Evolutionary conservation across 169 alveolate species (phyloP), one percentile per base, ranked within the genome.

Genomic region (Eimeria sp.): DNA sequence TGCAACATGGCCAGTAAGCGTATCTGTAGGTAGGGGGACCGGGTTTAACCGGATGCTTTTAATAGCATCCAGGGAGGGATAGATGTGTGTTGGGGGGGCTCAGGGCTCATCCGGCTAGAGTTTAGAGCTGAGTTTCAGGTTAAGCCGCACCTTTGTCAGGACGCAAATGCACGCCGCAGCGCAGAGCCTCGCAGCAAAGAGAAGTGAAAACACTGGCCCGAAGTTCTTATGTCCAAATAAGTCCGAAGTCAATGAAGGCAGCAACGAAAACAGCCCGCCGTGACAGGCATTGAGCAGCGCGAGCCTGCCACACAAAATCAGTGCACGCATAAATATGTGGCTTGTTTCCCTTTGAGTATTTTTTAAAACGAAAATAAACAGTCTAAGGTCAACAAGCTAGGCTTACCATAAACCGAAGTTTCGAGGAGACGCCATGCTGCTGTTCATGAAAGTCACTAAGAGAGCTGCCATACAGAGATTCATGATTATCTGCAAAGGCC

Each of bases 151-250:
- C 66, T 93, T 93, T 40, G 85, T 93, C 74, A 80, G 82, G 40
- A 83, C 68, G 58, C 93, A 80, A 23, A 88, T 80, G 89, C 89
- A 72, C 30, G 96, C 96, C 2, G 90, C 96, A 23, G 96, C 96
- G 49, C 88, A 88, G 54, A 93, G 91, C 37, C 96, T 49, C 14
- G 98, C 98, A 11, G 97, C 96, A 77, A 96, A 97, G 76, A 97
- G 98, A 23, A 97, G 97, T 11, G 97, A 97, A 90, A 97, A 97
- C n/a, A 97, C 96, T 18, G 97, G 97, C 3, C 97, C 97, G 71
- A 97, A 96, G 64, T 97, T 95, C 58, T 91, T 96, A 23, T 93
- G 91, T 37, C 98, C 98, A 88, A 97, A 97, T 62, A 96, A 89
- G 87, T 97, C 97, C 66, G 97, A 95, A 72, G 97, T 96, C 46